Evolutionary conservation across 495 filamentous ascomycete species (phyloP), one percentile per base, ranked within the genome.

Genomic region (Penicillium cataractarum): DNA sequence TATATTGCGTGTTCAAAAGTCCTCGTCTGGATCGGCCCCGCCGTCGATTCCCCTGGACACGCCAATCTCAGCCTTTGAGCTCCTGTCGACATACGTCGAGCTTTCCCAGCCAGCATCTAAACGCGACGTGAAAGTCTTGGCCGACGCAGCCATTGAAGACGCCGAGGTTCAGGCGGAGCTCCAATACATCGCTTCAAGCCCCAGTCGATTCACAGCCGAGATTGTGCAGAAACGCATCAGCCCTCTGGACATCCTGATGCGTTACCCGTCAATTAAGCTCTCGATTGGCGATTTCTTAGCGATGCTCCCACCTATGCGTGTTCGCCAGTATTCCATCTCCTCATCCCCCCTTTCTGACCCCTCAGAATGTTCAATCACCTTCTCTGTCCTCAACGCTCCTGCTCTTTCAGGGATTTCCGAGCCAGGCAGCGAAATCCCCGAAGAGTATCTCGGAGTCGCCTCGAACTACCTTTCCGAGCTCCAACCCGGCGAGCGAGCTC

Each of bases 311-410:
- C 89, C 89, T 0, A 88, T 94, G 83, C 87, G 88, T 22, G 82
- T 88, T 17, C 84, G 91, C 13, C 88, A 91, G 70, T 94, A 93
- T 72, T 90, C 85, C 39, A 92, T 94, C 74, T 92, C 90, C 17
- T 92, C 90, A 0, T 92, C 90, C 0, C 90, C 90, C 0, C 80
- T 87, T 2, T 80, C 55, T 68, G 74, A 89, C 72, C 81, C 86
- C 0, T 76, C 73, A 4, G 78, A 80, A 62, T 86, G 84, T 24
- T 87, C 85, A 0, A 77, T 93, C 29, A 92, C 90, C 13, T 91
- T 88, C 80, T 78, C 78, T 6, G 79, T 92, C 17, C 80, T 90
- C 67, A 81, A 85, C 55, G 77, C 78, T 4, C 83, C 85, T 0
- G 80, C 87, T 8, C 77, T 84, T 10, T 81, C 84, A 0, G 55